Evolutionary conservation across 352 stramenopile species (phyloP).

Genomic region (Globisporangium cylindrosporum): DNA sequence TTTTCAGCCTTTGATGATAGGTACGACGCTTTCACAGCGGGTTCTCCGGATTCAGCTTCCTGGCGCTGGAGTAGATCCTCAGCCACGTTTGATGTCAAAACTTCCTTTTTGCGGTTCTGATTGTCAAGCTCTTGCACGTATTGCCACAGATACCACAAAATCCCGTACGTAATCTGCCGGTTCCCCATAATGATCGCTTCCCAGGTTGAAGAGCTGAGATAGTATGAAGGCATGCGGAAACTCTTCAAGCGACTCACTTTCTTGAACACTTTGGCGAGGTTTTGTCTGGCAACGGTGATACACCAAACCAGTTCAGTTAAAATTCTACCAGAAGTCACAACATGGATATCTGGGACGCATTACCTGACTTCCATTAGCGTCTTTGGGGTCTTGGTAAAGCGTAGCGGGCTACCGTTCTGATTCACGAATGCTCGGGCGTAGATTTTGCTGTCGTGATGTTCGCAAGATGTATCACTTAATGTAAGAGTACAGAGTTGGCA

Average conservation of each 20-base stretch:
- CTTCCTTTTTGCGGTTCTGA: background rate
- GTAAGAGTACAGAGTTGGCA: background rate
- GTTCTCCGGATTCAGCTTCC: background rate
- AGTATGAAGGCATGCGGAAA: slow-evolving; percentile 13
- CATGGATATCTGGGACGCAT: background rate
- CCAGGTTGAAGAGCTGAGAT: slow-evolving; percentile 21
- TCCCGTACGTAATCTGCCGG: slow-evolving; percentile 37
- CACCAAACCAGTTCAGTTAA: background rate
- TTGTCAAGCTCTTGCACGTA: slow-evolving; percentile 10
- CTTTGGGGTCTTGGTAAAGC: slow-evolving; percentile 9
- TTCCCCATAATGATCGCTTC: slow-evolving; percentile 47
- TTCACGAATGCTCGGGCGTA: slow-evolving; percentile 4
- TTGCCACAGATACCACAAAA: slow-evolving; percentile 60
- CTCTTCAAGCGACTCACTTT: slow-evolving; percentile 2
- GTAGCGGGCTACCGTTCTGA: background rate
- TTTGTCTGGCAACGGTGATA: slow-evolving; percentile 24
- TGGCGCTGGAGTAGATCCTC: background rate
- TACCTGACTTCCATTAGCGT: slow-evolving; percentile 18
- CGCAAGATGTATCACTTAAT: background rate
- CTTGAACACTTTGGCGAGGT: slow-evolving; percentile 29
- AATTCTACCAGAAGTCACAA: background rate
- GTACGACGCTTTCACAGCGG: too few species aligned
- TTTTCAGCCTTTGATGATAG: background rate
- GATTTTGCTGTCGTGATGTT: slow-evolving; percentile 1
- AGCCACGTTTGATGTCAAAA: background rate